phyloP scores from a whole-genome alignment of 306 rosid species.

The Potentilla sterilis region DNA sequence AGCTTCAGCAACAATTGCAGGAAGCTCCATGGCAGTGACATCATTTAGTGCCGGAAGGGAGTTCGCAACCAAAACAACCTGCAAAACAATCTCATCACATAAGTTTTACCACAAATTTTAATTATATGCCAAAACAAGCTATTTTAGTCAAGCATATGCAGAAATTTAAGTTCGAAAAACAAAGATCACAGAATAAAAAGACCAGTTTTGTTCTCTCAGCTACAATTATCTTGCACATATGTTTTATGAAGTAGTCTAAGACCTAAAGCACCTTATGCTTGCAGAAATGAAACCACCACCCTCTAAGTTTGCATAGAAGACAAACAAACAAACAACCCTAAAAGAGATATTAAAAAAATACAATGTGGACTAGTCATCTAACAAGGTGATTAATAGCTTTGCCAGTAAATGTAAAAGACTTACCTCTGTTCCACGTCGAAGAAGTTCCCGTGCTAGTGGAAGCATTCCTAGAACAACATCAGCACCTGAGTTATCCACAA shows the following conservation, averaged over 20 bases:
- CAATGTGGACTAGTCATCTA: not conserved
- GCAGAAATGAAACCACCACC: not conserved
- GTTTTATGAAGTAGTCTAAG: not conserved
- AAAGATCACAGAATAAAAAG: not conserved
- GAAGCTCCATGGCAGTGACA: conserved; percentile 95
- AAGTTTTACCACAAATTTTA: not conserved
- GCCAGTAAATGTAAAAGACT: conserved; percentile 25
- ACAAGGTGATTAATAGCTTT: conserved; percentile 11
- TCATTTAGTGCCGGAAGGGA: conserved; percentile 95
- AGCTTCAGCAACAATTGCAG: conserved; percentile 95
- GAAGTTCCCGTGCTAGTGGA: conserved; percentile 97
- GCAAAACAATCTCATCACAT: conserved; percentile 15
- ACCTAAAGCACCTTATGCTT: not conserved
- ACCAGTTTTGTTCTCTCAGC: not conserved
- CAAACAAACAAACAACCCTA: not conserved
- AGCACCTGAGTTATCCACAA: conserved; percentile 96
- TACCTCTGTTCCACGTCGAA: conserved; percentile 93
- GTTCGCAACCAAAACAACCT: conserved; percentile 97
- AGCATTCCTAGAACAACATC: conserved; percentile 98
- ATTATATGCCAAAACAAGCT: not conserved
- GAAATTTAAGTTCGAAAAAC: not conserved
- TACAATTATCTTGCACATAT: not conserved
- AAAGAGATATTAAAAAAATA: not conserved
- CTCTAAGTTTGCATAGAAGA: not conserved
- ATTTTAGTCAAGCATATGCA: not conserved